A percentile compares a stretch with the other conserved stretches of the same genome.
Conservation (phyloP, 495 filamentous ascomycete species). For the Aspergillus asperescens region DNA sequence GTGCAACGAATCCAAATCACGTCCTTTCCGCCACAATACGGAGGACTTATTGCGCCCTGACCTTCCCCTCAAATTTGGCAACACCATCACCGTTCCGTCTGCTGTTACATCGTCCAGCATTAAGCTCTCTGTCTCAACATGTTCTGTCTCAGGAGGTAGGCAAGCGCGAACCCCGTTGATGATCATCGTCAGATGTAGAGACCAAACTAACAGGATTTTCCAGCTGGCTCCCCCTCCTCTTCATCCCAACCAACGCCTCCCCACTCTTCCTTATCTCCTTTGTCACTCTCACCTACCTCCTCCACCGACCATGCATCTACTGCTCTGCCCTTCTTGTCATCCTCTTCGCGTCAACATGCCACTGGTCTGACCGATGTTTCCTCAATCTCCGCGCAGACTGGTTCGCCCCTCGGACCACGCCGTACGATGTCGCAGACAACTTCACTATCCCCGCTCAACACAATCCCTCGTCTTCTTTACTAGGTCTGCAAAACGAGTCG, state of each 20-base stretch:
- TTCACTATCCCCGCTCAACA: not conserved
- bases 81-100: constrained; percentile 5
- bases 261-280: constrained; percentile 86
- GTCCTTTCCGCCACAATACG: constrained; percentile 8
- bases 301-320: constrained; percentile 86
- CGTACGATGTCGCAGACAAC: constrained; percentile 17
- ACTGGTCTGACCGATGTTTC: constrained; percentile 88
- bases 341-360: constrained; percentile 82
- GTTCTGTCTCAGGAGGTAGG: constrained; percentile 81
- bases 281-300: constrained; percentile 82
- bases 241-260: constrained; percentile 64
- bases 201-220: constrained; percentile 32
- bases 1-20: not conserved
- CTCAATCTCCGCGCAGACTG: constrained; percentile 79
- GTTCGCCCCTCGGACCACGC: constrained; percentile 63
- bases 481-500: constrained; percentile 23
- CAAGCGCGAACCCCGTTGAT: not conserved
- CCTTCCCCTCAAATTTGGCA: not conserved
- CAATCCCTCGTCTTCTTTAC: constrained; percentile 17
- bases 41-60: not conserved
- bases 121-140: constrained; percentile 37
- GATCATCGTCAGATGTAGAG: too few species aligned
- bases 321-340: constrained; percentile 85
- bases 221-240: constrained; percentile 42
- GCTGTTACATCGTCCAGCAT: constrained; percentile 3